Conservation (phyloP, 176 grass and related monocot genomes). For the Pharus latifolius region DNA sequence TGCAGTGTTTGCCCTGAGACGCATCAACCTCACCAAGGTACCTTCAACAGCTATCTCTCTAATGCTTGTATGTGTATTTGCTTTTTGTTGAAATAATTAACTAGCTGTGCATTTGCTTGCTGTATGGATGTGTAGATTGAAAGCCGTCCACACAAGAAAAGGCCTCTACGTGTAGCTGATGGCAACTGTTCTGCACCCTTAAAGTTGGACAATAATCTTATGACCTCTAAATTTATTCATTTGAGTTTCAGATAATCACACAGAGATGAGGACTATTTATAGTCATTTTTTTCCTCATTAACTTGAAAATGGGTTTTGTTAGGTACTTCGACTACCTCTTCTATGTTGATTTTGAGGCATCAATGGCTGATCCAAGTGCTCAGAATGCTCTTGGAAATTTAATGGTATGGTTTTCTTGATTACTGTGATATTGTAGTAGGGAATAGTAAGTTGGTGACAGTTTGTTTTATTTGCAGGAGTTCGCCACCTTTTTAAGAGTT, state of each 20-base stretch:
- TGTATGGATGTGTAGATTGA: conserved; percentile 57
- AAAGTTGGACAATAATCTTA: conserved; percentile 42
- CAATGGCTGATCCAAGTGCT: conserved; percentile 77
- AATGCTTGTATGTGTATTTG: background rate
- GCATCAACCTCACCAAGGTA: conserved; percentile 91
- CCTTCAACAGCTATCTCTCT: conserved; percentile 16
- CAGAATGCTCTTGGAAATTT: conserved; percentile 82
- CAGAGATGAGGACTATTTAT: background rate
- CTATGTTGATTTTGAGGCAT: conserved; percentile 87
- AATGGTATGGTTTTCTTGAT: conserved; percentile 39
- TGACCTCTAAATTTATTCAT: background rate
- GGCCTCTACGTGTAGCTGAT: conserved; percentile 58
- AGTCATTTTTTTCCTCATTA: background rate
- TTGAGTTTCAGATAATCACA: background rate
- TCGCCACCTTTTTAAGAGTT: conserved; percentile 64
- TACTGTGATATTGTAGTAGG: background rate
- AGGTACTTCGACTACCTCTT: conserved; percentile 98
- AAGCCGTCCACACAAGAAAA: conserved; percentile 77
- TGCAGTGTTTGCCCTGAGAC: conserved; percentile 81
- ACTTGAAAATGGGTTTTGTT: background rate
- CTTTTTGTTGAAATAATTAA: conserved; percentile 19
- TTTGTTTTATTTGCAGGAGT: conserved; percentile 57
- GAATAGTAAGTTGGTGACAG: conserved; percentile 5
- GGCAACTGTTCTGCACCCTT: conserved; percentile 35
- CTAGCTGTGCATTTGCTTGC: background rate